Evolutionary conservation across 768 basidiomycete species (phyloP), one percentile per base, ranked within the genome.

Genomic region (Jaapia argillacea): DNA sequence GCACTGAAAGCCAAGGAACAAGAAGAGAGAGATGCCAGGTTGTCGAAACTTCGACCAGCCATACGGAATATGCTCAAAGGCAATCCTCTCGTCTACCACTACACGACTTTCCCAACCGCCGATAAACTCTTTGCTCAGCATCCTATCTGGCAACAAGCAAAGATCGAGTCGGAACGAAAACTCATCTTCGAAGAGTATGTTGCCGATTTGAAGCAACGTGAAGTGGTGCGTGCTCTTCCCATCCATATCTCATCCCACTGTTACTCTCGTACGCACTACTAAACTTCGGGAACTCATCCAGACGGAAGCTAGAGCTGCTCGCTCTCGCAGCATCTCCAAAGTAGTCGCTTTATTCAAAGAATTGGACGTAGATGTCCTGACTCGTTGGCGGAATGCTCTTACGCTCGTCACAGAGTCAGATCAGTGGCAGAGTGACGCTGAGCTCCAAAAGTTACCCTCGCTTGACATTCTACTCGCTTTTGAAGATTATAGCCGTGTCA

Each of bases 141-240:
- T 56, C 85, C 87, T 26, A 85, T 89, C 49, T 99, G 96, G 96
- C 79, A 82, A 49, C 84, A 88, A 56, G 82, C 84, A 14, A 79
- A 77, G 54, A 69, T 91, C 24, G 88, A 90, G 59, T 72, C 85
- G 4, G 96, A 99, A 65, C 71, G 93, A 47, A 80, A 68, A 54
- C 70, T 85, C 38, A 78, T 99, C 45, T 93, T 97, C 45, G 90
- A 96, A 43, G 96, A 97, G 61, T 92, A 92, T 55, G 79, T 94
- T 3, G 50, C 71, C 4, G 91, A 91, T 51, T 69, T 98, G 44
- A 89, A 85, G 63, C 76, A 84, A 43, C 80, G 84, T 45, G 93
- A 97, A 69, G 79, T 89, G 73, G 89, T 92, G 55, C 54, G 84
- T 72, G 16, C 16, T 41, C 27, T 43, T n/a, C n/a, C n/a, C 36